Base-by-base conservation (phyloP, 2,329 filamentous ascomycete species). In the Fusarium brevicatenulatum region DNA sequence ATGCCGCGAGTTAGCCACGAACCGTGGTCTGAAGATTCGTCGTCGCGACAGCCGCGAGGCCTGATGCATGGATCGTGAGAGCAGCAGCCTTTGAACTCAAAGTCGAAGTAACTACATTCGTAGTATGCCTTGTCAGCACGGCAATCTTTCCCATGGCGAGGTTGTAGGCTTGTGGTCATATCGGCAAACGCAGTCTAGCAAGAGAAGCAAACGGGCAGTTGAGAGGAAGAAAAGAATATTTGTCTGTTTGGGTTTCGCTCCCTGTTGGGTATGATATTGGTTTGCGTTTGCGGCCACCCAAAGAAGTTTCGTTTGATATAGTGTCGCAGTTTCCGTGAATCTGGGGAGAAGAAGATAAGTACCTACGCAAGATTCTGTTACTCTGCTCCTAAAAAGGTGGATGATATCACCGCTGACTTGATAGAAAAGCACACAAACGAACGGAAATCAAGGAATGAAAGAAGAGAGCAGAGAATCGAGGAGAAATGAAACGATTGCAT, bases 21-120 rank as follows among this genome's bases (percentile, higher is more conserved):
- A 32, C 39, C 34, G 13, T 39, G 32, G 25, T 62, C 42, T 19
- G 52, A 32, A 30, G 37, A 30, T 23, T 43, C 28, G 42, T 47
- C 39, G 50, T 71, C 63, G 43, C 47, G 55, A 21, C 46, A 59
- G 43, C 68, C 68, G 23, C 46, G 68, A 58, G 68, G 68, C n/a
- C 46, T 56, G 36, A 68, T 68, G 73, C 87, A 89, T 21, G 86
- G 82, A 66, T 86, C 76, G 19, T 81, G 75, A 19, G 79, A 75
- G 75, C 86, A 89, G 72, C 87, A 89, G 23, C 85, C 86, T 28
- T 15, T 12, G 9, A 21, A 73, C 6, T 56, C 63, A 70, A 84
- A 86, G 37, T 71, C 68, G 71, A 78, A 83, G 53, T 57, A 44
- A 19, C 53, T 66, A 70, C 85, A 88, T 30, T 67, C 55, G 70